phyloP scores from a whole-genome alignment of 2,329 filamentous ascomycete species.

The Cylindrodendrum hubeiense region DNA sequence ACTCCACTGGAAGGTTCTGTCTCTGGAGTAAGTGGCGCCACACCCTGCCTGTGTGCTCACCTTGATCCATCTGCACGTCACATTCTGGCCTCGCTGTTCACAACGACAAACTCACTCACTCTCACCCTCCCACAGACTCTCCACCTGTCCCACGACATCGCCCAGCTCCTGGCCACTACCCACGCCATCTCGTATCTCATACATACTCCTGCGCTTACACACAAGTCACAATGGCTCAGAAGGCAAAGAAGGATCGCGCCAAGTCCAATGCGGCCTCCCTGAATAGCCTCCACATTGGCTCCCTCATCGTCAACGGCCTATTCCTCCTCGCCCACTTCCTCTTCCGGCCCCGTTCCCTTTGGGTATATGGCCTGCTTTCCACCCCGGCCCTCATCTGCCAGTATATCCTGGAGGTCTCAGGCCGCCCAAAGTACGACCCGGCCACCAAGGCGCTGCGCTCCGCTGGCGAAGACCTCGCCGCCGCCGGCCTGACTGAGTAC shows the following conservation, averaged over 20 bases:
- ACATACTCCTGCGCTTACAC: background rate
- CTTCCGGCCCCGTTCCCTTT: conserved; percentile 72
- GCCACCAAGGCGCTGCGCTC: conserved; percentile 75
- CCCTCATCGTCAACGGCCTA: conserved; percentile 76
- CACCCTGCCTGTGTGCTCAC: background rate
- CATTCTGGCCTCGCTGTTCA: conserved; percentile 21
- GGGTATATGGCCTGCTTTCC: conserved; percentile 79
- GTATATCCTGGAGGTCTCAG: conserved; percentile 86
- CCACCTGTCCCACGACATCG: conserved; percentile 1
- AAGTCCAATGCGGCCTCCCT: conserved; percentile 83
- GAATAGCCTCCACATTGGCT: conserved; percentile 84
- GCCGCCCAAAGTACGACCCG: conserved; percentile 80
- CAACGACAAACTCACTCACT: conserved; percentile 3
- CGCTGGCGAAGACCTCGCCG: conserved; percentile 88
- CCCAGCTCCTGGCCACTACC: background rate
- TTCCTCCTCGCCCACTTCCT: conserved; percentile 81
- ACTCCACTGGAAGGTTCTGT: conserved; percentile 21
- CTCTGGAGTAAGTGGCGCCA: conserved; percentile 20
- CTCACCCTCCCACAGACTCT: background rate
- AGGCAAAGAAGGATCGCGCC: conserved; percentile 75
- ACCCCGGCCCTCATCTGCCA: conserved; percentile 83
- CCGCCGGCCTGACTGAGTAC: conserved; percentile 92
- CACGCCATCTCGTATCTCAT: background rate
- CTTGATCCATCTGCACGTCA: conserved; percentile 18
- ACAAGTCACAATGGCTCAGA: conserved; percentile 65